Percentiles rank a stretch among this genome's conserved stretches.
phyloP scores from a whole-genome alignment of 2,329 filamentous ascomycete genomes.

The Trichoderma arundinaceum region DNA sequence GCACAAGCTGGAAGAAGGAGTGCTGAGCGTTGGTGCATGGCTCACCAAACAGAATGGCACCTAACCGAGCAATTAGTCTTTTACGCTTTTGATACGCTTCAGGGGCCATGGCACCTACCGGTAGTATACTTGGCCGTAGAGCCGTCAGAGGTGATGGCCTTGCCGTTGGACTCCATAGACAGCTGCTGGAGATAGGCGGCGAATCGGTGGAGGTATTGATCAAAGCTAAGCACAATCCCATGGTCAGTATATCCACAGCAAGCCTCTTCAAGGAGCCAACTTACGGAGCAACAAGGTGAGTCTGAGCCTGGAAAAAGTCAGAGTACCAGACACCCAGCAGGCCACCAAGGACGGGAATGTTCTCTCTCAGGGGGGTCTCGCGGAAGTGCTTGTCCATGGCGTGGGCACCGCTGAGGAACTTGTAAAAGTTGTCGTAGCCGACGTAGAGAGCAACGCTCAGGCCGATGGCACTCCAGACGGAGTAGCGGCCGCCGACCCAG shows the following conservation, averaged over 20 bases:
- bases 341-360: conserved; percentile 91
- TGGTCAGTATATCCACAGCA: not conserved
- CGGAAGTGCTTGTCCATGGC: conserved; percentile 99
- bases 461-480: conserved; percentile 98
- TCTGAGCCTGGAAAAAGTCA: conserved; percentile 98
- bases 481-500: conserved; percentile 98
- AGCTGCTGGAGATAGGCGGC: conserved; percentile 98
- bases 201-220: conserved; percentile 99
- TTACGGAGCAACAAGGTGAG: conserved; percentile 93
- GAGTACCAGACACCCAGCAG: conserved; percentile 98
- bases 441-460: conserved; percentile 93
- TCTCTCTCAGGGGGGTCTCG: conserved; percentile 86
- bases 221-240: conserved; percentile 65
- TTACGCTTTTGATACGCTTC: too few species aligned
- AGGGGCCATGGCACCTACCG: conserved; percentile 48
- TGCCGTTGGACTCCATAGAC: conserved; percentile 99
- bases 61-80: conserved; percentile 40
- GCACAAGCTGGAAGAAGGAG: conserved; percentile 99
- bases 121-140: conserved; percentile 97
- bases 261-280: conserved; percentile 43
- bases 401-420: conserved; percentile 92
- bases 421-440: conserved; percentile 95
- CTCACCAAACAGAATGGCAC: conserved; percentile 94
- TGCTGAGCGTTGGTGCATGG: conserved; percentile 99
- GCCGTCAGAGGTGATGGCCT: conserved; percentile 88